phyloP scores from a whole-genome alignment of 768 basidiomycete species.

The Mycena venus region DNA sequence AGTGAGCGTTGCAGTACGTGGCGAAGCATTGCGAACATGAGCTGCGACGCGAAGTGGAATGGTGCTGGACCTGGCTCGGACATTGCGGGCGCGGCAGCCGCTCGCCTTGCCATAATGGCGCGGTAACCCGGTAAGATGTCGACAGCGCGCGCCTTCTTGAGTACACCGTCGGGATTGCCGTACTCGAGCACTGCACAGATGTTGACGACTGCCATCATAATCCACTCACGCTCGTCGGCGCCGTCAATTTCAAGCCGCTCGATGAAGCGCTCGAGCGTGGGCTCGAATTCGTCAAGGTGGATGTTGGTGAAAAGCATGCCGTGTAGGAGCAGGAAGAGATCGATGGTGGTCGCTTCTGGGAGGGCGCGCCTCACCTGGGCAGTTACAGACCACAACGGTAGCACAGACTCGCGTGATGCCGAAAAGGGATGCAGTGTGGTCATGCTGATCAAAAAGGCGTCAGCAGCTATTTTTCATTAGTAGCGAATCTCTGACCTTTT shows the following conservation, averaged over 20 bases:
- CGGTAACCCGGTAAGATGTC: too few relatives aligned
- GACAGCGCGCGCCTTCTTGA: constrained; percentile 73
- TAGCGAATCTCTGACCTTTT: constrained; percentile 78
- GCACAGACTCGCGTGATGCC: constrained; percentile 90
- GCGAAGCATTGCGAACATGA: constrained; percentile 84
- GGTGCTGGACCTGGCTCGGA: constrained; percentile 61
- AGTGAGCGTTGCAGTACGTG: constrained; percentile 75
- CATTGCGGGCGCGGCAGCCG: constrained; percentile 67
- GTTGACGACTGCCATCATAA: constrained; percentile 94
- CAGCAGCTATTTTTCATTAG: not conserved
- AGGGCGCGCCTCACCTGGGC: constrained; percentile 83
- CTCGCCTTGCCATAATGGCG: constrained; percentile 59
- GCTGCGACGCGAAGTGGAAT: constrained; percentile 81
- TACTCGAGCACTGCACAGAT: constrained; percentile 89
- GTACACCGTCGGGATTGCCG: constrained; percentile 78
- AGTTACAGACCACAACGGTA: constrained; percentile 85
- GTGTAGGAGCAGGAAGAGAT: constrained; percentile 92
- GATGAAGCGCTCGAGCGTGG: constrained; percentile 85
- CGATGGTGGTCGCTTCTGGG: constrained; percentile 80
- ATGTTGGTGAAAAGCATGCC: constrained; percentile 98
- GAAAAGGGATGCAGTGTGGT: constrained; percentile 90
- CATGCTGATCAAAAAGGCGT: constrained; percentile 68
- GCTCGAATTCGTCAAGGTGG: constrained; percentile 90
- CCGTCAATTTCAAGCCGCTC: constrained; percentile 89
- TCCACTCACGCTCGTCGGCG: constrained; percentile 90